Percentiles rank a stretch among this genome's conserved stretches.
phyloP scores from a whole-genome alignment of 805 yeast species.

The Saccharomycopsis lassenensis region DNA sequence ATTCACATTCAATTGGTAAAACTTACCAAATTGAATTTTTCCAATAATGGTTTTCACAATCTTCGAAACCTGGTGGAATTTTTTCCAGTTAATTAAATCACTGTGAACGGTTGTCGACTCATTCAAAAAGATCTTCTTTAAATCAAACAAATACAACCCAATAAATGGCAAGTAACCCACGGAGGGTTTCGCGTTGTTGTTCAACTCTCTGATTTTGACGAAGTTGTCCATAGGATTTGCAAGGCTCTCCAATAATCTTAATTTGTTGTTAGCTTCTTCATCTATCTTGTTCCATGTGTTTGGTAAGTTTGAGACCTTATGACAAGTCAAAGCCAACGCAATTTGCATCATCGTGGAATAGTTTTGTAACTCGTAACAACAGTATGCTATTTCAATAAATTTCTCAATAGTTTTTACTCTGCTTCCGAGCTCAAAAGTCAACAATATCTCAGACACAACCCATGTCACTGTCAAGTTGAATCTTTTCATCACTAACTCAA shows the following conservation, averaged over 20 bases:
- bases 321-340: conserved; percentile 66
- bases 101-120: conserved; percentile 20
- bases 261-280: conserved; percentile 58
- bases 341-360: conserved; percentile 84
- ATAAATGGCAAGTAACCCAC: conserved; percentile 85
- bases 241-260: conserved; percentile 57
- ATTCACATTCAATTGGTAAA: conserved; percentile 46
- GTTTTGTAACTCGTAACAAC: conserved; percentile 64
- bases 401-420: conserved; percentile 67
- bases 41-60: conserved; percentile 69
- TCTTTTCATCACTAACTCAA: conserved; percentile 71
- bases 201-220: conserved; percentile 48
- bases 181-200: conserved; percentile 48
- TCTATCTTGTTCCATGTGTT: conserved; percentile 68
- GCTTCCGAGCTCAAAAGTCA: conserved; percentile 50
- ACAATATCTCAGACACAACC: conserved; percentile 78
- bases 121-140: conserved; percentile 30
- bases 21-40: conserved; percentile 74
- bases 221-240: conserved; percentile 72
- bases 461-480: conserved; percentile 86
- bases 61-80: conserved; percentile 64
- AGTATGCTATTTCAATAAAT: conserved; percentile 76
- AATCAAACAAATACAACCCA: conserved; percentile 75
- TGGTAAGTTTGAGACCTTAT: conserved; percentile 43
- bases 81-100: conserved; percentile 58